phyloP scores from a whole-genome alignment of 1,284 basidiomycete species.

The Fomitiporia mediterranea region DNA sequence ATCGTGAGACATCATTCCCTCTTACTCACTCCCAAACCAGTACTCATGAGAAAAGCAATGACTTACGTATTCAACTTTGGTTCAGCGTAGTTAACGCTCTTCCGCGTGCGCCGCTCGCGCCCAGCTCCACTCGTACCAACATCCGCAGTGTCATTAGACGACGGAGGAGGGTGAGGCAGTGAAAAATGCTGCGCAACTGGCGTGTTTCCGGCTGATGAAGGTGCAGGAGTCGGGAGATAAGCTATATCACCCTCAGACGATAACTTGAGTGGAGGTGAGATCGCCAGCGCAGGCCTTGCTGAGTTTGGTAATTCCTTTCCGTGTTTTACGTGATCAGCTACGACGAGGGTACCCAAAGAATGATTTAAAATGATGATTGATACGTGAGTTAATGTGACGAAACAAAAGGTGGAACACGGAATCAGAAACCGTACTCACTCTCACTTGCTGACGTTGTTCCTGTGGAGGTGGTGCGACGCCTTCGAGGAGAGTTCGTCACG shows the following conservation, averaged over 20 bases:
- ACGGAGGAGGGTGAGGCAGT: too few species aligned
- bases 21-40: background rate
- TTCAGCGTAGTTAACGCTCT: constrained; percentile 85
- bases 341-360: too few species aligned
- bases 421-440: constrained; percentile 24
- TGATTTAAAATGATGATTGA: too few species aligned
- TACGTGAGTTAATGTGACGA: background rate
- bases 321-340: background rate
- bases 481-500: constrained; percentile 53
- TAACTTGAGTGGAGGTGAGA: constrained; percentile 4
- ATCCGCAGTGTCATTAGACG: too few species aligned
- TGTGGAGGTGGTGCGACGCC: constrained; percentile 30
- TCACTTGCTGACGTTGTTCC: constrained; percentile 35
- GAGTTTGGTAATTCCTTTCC: background rate
- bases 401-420: background rate
- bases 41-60: constrained; percentile 7
- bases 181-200: constrained; percentile 37
- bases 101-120: constrained; percentile 68
- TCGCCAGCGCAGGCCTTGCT: constrained; percentile 5
- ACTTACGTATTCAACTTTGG: constrained; percentile 86
- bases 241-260: constrained; percentile 25
- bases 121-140: constrained; percentile 32
- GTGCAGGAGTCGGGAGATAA: constrained; percentile 40
- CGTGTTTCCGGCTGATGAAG: constrained; percentile 37
- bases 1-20: constrained; percentile 10